Evolutionary conservation across 2,329 filamentous ascomycete genomes (phyloP), one percentile per base, ranked within the genome.

Genomic region (Thielaviopsis populi): DNA sequence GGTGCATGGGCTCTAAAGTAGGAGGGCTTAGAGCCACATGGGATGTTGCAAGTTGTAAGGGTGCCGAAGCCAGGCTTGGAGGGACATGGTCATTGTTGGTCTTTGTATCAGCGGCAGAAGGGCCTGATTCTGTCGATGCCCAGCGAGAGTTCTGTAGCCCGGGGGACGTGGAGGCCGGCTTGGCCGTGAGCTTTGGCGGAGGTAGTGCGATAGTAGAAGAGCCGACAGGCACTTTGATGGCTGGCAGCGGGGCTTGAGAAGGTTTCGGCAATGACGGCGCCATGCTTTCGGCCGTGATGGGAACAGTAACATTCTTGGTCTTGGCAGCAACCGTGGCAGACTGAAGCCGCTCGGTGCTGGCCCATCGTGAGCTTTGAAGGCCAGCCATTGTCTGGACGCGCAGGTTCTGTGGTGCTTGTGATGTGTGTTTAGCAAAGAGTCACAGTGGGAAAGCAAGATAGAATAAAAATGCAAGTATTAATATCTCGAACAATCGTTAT

Each of bases 61-160:
- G 59, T 27, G 22, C 43, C 22, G 24, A 33, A 17, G 30, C 30
- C 41, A 17, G 48, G 17, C n/a, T 40, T 50, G 5, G 58, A 33
- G 46, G 46, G 8, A 50, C 46, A 27, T 19, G 7, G 22, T 1
- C 46, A 50, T 50, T 22, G 11, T 27, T 50, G 3, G 2, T 22
- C 27, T 50, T 24, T 10, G 1, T 7, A 2, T 6, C 22, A n/a
- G 46, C 3, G 8, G 15, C 2, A 11, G 2, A 10, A 8, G 13
- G 46, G 17, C 13, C 19, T 6, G 19, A 4, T 22, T 50, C 46
- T n/a, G n/a, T n/a, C 22, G 61, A 63, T 5, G 64, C 64, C 64
- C 64, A 66, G n/a, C 64, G 61, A n/a, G 64, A 66, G 27, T 43
- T 61, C 22, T 27, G 19, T 11, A 66, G 41, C 24, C 56, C 61